Base-by-base conservation (phyloP, 1,284 basidiomycete genomes). In the Gymnopus androsaceus region DNA sequence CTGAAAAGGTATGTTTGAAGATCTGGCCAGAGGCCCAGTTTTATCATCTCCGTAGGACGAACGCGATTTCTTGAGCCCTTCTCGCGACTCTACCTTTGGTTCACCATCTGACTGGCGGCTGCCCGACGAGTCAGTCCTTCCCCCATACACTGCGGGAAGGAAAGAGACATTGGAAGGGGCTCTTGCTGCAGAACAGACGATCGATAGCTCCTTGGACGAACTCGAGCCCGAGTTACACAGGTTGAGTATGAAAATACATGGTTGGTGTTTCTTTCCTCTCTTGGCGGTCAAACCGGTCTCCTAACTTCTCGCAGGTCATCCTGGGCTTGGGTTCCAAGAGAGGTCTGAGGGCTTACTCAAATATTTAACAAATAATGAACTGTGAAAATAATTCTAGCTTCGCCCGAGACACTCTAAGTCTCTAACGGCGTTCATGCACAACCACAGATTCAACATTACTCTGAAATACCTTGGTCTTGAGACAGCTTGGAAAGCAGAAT, bases 401-500 rank as follows among this genome's bases (percentile, higher is more conserved):
- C 67, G 84, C 87, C 25, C 83, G 87, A 59, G 80, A 84, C 57
- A 64, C n/a, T n/a, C n/a, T n/a, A n/a, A n/a, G n/a, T n/a, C 72
- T 17, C 66, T 88, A 51, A 79, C 82, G 0, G 62, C 71, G 14
- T 87, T 82, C 65, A 82, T 88, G 76, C 70, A 73, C 53, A 69
- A 71, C 40, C 77, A 87, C 53, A 83, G 84, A 3, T 92, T 88
- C 67, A 67, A 71, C 17, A 84, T 91, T 27, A 84, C 81, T n/a
- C 7, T 71, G 48, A 79, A 83, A 61, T 84, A 88, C 62, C 75
- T 85, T 37, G 79, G 78, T 11, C 75, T 91, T n/a, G 71, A 82
- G 28, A 94, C 92, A 3, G 92, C 91, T 2, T 94, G 89, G 83
- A 74, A 78, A 55, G 92, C 90, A 0, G 83, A 84, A 55, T 93